A percentile compares a stretch with the other conserved stretches of the same genome.
These are phyloP conservation scores for Neurospora sp. DNA, from an alignment of 495 filamentous ascomycete genomes.

Conservation along the genomic window DNA sequence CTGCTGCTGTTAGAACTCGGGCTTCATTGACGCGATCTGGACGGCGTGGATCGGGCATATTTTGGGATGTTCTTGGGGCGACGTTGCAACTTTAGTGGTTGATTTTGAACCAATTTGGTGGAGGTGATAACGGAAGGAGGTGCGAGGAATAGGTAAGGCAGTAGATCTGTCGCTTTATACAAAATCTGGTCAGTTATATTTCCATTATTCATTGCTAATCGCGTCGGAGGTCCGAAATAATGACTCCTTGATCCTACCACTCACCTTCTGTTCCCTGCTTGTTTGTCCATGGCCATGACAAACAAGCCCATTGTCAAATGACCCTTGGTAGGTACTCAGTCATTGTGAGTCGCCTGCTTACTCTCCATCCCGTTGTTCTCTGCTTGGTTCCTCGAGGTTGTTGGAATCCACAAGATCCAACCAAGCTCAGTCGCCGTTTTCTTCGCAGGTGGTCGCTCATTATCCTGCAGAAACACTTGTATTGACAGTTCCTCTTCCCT, in stretches of 20 bases:
- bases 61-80: not conserved
- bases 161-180: not conserved
- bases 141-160: not conserved
- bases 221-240: fast-evolving
- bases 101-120: not conserved
- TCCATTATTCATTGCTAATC: not conserved
- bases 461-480: no score
- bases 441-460: not conserved
- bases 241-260: not conserved
- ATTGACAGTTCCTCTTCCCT: no score
- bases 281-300: not conserved
- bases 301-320: not conserved
- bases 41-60: not conserved
- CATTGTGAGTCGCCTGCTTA: not conserved
- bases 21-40: not conserved
- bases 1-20: not conserved
- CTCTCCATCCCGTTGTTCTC: not conserved
- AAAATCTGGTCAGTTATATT: not conserved
- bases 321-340: not conserved
- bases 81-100: not conserved
- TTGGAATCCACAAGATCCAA: not conserved
- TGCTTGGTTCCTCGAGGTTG: not conserved
- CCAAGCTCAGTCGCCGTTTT: not conserved
- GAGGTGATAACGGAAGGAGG: not conserved
- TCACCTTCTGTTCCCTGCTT: not conserved